phyloP scores from a whole-genome alignment of 345 rosid species.

The Xanthoceras sorbifolium region DNA sequence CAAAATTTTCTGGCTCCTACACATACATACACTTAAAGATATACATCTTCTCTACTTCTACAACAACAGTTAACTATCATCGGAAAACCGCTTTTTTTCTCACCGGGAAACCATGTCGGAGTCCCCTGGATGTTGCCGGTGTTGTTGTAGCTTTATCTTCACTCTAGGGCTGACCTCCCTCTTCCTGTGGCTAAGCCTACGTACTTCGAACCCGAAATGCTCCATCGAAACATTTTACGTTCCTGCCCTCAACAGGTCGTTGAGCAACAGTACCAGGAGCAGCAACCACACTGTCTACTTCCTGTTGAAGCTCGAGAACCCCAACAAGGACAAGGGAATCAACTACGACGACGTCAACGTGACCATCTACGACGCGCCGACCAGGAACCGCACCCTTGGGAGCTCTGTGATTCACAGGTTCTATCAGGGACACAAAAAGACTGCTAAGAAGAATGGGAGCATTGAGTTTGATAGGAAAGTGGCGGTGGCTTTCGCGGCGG shows the following conservation, averaged over 20 bases:
- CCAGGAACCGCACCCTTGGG: conserved; percentile 14
- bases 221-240: conserved; percentile 47
- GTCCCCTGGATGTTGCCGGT: conserved; percentile 35
- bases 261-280: neutral
- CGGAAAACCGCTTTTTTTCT: neutral
- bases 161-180: conserved; percentile 61
- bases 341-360: conserved; percentile 59
- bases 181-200: conserved; percentile 78
- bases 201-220: conserved; percentile 58
- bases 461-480: conserved; percentile 25
- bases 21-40: neutral
- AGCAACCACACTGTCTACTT: conserved; percentile 46
- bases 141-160: conserved; percentile 62
- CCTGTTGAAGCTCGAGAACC: conserved; percentile 49
- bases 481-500: conserved; percentile 36
- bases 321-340: conserved; percentile 73
- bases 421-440: conserved; percentile 70
- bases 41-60: neutral
- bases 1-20: no score
- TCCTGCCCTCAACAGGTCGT: conserved; percentile 59
- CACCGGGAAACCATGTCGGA: conserved; percentile 34
- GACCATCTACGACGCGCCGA: conserved; percentile 31
- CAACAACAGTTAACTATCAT: neutral
- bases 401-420: conserved; percentile 39
- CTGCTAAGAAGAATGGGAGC: conserved; percentile 41